Conservation (phyloP, 1,139 yeast genomes). For the Sugiyamaella pinicola region DNA sequence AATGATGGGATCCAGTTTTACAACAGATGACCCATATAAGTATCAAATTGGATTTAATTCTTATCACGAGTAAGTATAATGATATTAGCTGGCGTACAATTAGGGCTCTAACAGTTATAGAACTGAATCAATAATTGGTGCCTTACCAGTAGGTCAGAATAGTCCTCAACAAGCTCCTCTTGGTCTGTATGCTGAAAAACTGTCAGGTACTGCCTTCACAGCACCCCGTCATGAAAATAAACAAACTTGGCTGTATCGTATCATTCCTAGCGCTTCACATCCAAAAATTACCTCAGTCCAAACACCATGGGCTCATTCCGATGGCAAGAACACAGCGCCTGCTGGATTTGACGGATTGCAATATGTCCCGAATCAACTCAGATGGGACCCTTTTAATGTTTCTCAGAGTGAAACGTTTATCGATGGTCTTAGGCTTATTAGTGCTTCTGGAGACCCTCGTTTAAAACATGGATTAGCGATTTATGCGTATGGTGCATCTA, state of each 20-base stretch:
- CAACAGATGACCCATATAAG: slow-evolving; percentile 31
- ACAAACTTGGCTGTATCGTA: slow-evolving; percentile 38
- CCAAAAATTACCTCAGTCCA: slow-evolving; percentile 25
- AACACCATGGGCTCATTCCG: slow-evolving; percentile 22
- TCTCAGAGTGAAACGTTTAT: slow-evolving; percentile 31
- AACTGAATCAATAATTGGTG: slow-evolving; percentile 35
- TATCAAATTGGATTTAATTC: slow-evolving; percentile 34
- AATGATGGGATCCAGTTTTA: slow-evolving; percentile 30
- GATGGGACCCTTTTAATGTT: slow-evolving; percentile 39
- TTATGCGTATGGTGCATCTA: slow-evolving; percentile 34
- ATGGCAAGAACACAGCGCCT: slow-evolving; percentile 16
- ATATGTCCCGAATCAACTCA: slow-evolving; percentile 36
- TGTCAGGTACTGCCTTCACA: slow-evolving; percentile 39
- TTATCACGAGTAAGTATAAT: slow-evolving; percentile 31
- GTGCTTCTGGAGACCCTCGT: slow-evolving; percentile 39
- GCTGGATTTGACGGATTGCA: slow-evolving; percentile 27
- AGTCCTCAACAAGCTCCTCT: slow-evolving; percentile 35
- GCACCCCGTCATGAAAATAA: slow-evolving; percentile 36
- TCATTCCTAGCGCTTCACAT: slow-evolving; percentile 36
- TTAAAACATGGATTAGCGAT: slow-evolving; percentile 38
- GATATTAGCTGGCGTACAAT: background rate
- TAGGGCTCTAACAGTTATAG: slow-evolving; percentile 18
- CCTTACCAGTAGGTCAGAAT: slow-evolving; percentile 35
- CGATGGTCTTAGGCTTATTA: slow-evolving; percentile 35
- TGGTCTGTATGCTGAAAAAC: slow-evolving; percentile 38